Evolutionary conservation across 805 yeast species (phyloP).

Genomic region (Wickerhamomyces chambardii): DNA sequence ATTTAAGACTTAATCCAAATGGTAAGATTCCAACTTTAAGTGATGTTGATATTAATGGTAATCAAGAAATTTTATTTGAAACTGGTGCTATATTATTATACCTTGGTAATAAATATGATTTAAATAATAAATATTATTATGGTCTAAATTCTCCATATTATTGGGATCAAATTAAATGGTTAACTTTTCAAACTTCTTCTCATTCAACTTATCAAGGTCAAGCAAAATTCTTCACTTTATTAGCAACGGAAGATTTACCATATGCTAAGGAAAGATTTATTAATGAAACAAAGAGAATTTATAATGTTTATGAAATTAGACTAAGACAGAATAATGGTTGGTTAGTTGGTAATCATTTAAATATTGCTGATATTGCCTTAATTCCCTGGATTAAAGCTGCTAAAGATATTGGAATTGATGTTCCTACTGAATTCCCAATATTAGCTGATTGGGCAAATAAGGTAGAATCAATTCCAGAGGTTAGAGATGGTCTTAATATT

Average conservation of each 20-base stretch:
- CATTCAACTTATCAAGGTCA: conserved; percentile 61
- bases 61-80: conserved; percentile 38
- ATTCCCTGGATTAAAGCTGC: conserved; percentile 34
- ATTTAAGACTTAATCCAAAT: conserved; percentile 45
- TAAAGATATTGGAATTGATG: conserved; percentile 17
- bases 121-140: conserved; percentile 32
- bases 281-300: conserved; percentile 43
- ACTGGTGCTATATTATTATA: conserved; percentile 55
- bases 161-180: conserved; percentile 44
- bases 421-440: conserved; percentile 26
- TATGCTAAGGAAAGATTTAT: conserved; percentile 44
- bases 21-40: conserved; percentile 54
- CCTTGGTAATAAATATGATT: conserved; percentile 53
- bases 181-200: conserved; percentile 49
- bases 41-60: conserved; percentile 28
- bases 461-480: conserved; percentile 23
- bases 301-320: conserved; percentile 43
- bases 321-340: conserved; percentile 41
- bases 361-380: conserved; percentile 49
- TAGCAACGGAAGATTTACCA: conserved; percentile 41
- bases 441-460: conserved; percentile 30
- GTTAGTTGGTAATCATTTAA: conserved; percentile 49
- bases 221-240: conserved; percentile 34
- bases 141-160: conserved; percentile 29
- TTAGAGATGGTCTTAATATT: conserved; percentile 21